phyloP scores from a whole-genome alignment of 805 yeast species.

The Myxozyma neotropica region DNA sequence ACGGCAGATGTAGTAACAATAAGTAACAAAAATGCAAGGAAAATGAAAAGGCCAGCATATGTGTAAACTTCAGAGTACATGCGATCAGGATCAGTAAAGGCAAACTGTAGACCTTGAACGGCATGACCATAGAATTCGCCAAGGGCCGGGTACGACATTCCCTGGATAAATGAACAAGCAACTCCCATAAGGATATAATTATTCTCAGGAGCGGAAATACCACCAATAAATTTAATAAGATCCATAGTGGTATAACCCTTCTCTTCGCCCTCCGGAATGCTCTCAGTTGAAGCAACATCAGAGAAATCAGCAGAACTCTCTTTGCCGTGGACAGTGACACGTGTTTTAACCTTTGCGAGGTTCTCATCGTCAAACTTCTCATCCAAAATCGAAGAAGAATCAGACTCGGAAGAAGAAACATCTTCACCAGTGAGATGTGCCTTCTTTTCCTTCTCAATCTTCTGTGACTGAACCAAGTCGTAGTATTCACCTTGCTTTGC shows the following conservation, averaged over 20 bases:
- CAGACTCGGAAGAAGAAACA: conserved; percentile 6
- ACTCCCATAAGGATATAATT: conserved; percentile 21
- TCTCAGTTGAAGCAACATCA: conserved; percentile 3
- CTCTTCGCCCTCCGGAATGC: neutral
- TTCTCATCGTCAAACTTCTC: conserved; percentile 24
- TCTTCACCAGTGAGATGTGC: neutral
- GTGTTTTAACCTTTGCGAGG: conserved; percentile 21
- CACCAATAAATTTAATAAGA: conserved; percentile 21
- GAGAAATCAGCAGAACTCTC: conserved; percentile 1
- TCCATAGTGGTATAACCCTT: conserved; percentile 20
- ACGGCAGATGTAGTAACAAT: conserved; percentile 49
- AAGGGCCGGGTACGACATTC: conserved; percentile 31
- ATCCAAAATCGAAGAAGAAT: conserved; percentile 9
- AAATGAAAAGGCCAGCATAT: conserved; percentile 46
- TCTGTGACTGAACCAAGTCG: conserved; percentile 45
- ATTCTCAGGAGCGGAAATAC: conserved; percentile 23
- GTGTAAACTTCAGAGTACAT: conserved; percentile 46
- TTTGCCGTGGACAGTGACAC: conserved; percentile 18
- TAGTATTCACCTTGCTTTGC: conserved; percentile 40
- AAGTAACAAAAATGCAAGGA: conserved; percentile 43
- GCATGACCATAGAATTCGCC: conserved; percentile 34
- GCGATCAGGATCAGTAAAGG: conserved; percentile 39
- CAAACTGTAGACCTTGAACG: conserved; percentile 37
- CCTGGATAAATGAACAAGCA: conserved; percentile 30
- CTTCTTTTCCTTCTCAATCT: conserved; percentile 38